Percentiles rank a stretch among this genome's conserved stretches.
phyloP scores from a whole-genome alignment of 2,329 filamentous ascomycete genomes.

The Fusarium sp. region DNA sequence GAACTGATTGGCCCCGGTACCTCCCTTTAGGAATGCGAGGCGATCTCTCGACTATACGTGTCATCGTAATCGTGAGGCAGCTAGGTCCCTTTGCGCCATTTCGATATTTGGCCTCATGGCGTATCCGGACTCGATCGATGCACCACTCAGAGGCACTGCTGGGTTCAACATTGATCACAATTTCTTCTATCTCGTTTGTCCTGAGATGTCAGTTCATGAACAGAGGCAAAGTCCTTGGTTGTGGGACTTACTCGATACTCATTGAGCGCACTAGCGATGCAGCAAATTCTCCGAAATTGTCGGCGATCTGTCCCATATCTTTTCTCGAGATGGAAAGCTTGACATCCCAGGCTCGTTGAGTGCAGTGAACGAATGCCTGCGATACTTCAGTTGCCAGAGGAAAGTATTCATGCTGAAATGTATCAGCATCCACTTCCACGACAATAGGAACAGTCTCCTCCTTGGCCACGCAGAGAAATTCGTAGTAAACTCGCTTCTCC shows the following conservation, averaged over 20 bases:
- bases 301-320: constrained; percentile 16
- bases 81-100: constrained; percentile 10
- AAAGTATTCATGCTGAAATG: constrained; percentile 37
- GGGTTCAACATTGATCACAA: constrained; percentile 26
- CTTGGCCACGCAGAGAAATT: constrained; percentile 39
- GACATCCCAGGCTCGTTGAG: constrained; percentile 48
- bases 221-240: background rate
- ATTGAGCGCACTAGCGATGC: constrained; percentile 38
- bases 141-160: constrained; percentile 2
- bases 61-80: constrained; percentile 42
- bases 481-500: constrained; percentile 40
- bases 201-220: constrained; percentile 25
- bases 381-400: constrained; percentile 33
- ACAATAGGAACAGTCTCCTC: constrained; percentile 15
- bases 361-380: constrained; percentile 46
- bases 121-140: constrained; percentile 33
- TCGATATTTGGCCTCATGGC: constrained; percentile 40
- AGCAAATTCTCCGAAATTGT: constrained; percentile 33
- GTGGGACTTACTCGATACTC: constrained; percentile 39
- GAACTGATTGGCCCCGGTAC: constrained; percentile 23
- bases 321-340: constrained; percentile 38
- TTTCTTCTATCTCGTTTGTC: constrained; percentile 20
- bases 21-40: background rate
- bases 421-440: constrained; percentile 45
- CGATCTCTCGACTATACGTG: constrained; percentile 25